These are phyloP conservation scores for Tolypocladium endophyticum DNA, from an alignment of 2,329 filamentous ascomycete species.

Conservation along the genomic window DNA sequence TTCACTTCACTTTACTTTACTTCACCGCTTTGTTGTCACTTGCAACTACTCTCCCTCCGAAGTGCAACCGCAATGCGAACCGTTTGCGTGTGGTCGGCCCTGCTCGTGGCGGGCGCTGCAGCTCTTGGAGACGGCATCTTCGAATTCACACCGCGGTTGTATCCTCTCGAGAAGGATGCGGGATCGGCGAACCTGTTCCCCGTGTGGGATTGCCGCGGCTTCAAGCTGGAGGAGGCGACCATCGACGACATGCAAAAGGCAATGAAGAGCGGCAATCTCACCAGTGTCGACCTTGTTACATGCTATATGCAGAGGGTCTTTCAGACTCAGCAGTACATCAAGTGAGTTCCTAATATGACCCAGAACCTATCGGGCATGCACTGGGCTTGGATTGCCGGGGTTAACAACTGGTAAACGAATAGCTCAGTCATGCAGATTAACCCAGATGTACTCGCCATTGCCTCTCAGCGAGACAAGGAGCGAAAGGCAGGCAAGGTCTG, in stretches of 20 bases:
- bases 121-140: constrained; percentile 7
- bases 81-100: neutral
- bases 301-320: constrained; percentile 52
- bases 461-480: constrained; percentile 49
- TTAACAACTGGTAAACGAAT: constrained; percentile 1
- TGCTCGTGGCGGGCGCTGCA: neutral
- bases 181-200: constrained; percentile 38
- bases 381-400: neutral
- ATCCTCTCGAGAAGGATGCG: constrained; percentile 25
- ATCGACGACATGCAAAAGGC: constrained; percentile 56
- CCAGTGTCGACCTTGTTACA: constrained; percentile 44
- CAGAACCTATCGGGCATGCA: no score
- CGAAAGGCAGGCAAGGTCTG: constrained; percentile 43
- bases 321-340: constrained; percentile 55
- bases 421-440: constrained; percentile 56
- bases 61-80: neutral
- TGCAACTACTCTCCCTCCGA: neutral
- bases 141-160: constrained; percentile 15
- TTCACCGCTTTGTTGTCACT: neutral
- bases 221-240: constrained; percentile 56
- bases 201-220: constrained; percentile 50
- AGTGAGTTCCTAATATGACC: constrained; percentile 27
- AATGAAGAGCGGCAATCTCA: constrained; percentile 43
- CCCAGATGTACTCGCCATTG: constrained; percentile 55
- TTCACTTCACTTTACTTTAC: neutral